Conservation (phyloP, 352 stramenopile genomes). For the Pythium grandisporangium region DNA sequence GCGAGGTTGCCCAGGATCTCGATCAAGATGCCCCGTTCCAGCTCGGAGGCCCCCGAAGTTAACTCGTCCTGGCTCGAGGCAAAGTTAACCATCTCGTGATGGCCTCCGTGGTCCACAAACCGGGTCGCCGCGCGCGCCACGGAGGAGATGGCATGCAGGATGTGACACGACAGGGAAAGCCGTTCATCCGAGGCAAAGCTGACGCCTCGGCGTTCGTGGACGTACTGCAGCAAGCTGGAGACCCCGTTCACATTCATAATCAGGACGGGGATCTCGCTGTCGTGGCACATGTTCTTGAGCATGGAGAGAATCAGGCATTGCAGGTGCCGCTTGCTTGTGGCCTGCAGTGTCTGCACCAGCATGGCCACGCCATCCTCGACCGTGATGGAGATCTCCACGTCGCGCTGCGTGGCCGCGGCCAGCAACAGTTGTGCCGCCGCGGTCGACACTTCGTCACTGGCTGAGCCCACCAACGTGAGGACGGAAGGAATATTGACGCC, state of each 20-base stretch:
- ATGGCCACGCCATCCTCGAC: slow-evolving; percentile 65
- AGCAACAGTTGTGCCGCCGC: slow-evolving; percentile 38
- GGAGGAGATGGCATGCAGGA: slow-evolving; percentile 32
- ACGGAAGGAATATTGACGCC: slow-evolving; percentile 41
- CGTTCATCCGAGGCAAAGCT: slow-evolving; percentile 21
- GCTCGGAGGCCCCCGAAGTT: slow-evolving; percentile 4
- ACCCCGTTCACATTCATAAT: slow-evolving; percentile 35
- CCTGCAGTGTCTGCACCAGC: slow-evolving; percentile 32
- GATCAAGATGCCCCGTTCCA: slow-evolving; percentile 15
- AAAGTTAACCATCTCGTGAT: slow-evolving; percentile 29
- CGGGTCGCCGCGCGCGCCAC: slow-evolving; percentile 15
- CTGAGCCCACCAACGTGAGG: slow-evolving; percentile 23
- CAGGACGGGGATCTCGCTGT: slow-evolving; percentile 61
- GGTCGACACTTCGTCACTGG: slow-evolving; percentile 26
- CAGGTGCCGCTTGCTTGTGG: slow-evolving; percentile 18
- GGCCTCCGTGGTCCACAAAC: slow-evolving; percentile 30
- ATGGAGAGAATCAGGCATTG: slow-evolving; percentile 41
- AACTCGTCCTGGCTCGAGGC: slow-evolving; percentile 10
- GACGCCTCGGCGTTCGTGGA: slow-evolving; percentile 24
- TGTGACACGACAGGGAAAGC: slow-evolving; percentile 26
- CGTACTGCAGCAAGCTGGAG: slow-evolving; percentile 27
- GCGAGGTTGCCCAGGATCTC: slow-evolving; percentile 44
- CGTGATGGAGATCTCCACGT: slow-evolving; percentile 54
- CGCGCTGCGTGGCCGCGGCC: slow-evolving; percentile 21
- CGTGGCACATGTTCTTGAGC: slow-evolving; percentile 38